These are phyloP conservation scores for Globisporangium iwayamae DNA, from an alignment of 352 stramenopile species.

Conservation along the genomic window DNA sequence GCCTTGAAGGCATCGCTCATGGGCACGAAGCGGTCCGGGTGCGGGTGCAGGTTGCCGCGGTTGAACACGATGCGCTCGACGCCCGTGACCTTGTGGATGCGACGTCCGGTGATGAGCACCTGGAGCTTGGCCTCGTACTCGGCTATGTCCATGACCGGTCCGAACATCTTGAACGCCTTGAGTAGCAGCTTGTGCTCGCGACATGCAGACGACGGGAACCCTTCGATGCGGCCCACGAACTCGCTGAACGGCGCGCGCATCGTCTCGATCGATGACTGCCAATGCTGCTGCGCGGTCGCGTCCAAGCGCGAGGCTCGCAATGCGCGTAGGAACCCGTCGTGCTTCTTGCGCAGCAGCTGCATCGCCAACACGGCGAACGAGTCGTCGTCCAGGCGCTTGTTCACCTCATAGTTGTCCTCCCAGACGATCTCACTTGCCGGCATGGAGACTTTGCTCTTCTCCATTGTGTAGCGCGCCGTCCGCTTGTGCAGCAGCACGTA, in stretches of 20 bases:
- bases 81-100: slow-evolving; percentile 8
- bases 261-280: slow-evolving; percentile 30
- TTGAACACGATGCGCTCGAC: slow-evolving; percentile 51
- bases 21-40: slow-evolving; percentile 39
- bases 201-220: slow-evolving; percentile 20
- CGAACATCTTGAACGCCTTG: slow-evolving; percentile 35
- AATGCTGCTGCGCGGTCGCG: slow-evolving; percentile 32
- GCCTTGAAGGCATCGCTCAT: slow-evolving; percentile 37
- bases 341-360: slow-evolving; percentile 47
- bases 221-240: slow-evolving; percentile 25
- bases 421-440: slow-evolving; percentile 25
- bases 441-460: not conserved
- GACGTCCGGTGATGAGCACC: slow-evolving; percentile 46
- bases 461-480: slow-evolving; percentile 43
- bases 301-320: slow-evolving; percentile 37
- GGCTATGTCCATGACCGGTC: slow-evolving; percentile 17
- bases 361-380: slow-evolving; percentile 33
- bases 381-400: slow-evolving; percentile 19
- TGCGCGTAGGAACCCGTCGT: slow-evolving; percentile 42
- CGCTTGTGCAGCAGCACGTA: slow-evolving; percentile 57
- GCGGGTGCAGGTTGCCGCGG: slow-evolving; percentile 52
- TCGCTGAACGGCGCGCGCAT: slow-evolving; percentile 24
- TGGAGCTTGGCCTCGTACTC: slow-evolving; percentile 53
- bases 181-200: slow-evolving; percentile 49
- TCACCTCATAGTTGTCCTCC: slow-evolving; percentile 23